Evolutionary conservation across 2,329 filamentous ascomycete species (phyloP), one percentile per base, ranked within the genome.

Genomic region (Exutisphaerella laricina): DNA sequence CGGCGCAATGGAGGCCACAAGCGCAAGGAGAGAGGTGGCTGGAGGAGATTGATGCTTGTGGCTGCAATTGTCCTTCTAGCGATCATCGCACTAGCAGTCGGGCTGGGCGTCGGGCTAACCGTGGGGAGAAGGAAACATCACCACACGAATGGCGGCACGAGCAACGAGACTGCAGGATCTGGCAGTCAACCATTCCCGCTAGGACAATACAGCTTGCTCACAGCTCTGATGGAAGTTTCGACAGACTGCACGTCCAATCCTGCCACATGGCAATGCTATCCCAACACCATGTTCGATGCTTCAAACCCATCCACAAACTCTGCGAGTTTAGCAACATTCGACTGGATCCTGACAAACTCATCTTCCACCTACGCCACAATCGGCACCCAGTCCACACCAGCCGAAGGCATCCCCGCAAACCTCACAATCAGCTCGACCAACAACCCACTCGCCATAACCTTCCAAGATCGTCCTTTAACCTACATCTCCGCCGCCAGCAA

Each of bases 201-300:
- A 1, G 82, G 82, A 4, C 71, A 75, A n/a, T 85, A 78, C 60
- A 69, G 74, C 26, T 69, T 85, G 52, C 67, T 73, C 5, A 78
- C 79, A 16, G 74, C 74, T 45, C 74, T 85, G 28, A 67, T 71
- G 37, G 73, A 67, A 4, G 64, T 73, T 2, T 63, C 66, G 12
- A 73, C 76, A 5, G 69, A 69, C 36, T 85, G 82, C 62, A 80
- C 78, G 1, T 70, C 74, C 10, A 73, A 77, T 51, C 51, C 74
- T 0, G 63, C 69, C 4, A 78, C 78, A 1, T 85, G 80, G 78
- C 68, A 69, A 41, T 85, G 82, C 66, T 77, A 73, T 47, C 79
- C 80, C 1, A 76, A 74, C 55, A 66, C 63, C 2, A 69, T 69
- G 21, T 80, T 77, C 62, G 52, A 64, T 12, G 61, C 67, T 10